phyloP scores from a whole-genome alignment of 768 basidiomycete genomes.

The Termitomyces sp. region DNA sequence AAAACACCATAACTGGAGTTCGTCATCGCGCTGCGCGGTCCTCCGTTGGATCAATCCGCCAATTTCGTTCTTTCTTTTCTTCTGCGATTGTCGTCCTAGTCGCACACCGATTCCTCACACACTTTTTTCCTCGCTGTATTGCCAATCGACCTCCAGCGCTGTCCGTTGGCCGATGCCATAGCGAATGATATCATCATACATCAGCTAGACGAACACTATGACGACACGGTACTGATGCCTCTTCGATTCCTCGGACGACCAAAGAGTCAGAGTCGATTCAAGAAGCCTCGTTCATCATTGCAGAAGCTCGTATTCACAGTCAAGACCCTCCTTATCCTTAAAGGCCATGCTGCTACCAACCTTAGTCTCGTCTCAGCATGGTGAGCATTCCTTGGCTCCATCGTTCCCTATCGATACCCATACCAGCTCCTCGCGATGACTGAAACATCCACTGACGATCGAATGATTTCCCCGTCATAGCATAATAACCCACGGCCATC shows the following conservation, averaged over 20 bases:
- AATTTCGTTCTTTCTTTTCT: constrained; percentile 95
- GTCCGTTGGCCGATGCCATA: constrained; percentile 17
- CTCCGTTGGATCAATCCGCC: constrained; percentile 75
- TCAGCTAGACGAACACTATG: constrained; percentile 84
- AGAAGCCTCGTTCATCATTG: constrained; percentile 38
- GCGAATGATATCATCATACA: constrained; percentile 7
- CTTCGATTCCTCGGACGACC: constrained; percentile 27
- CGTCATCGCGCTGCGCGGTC: no score
- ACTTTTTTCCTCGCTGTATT: constrained; percentile 94
- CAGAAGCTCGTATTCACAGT: constrained; percentile 32
- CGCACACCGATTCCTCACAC: constrained; percentile 96
- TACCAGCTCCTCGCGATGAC: constrained; percentile 72
- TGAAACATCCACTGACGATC: constrained; percentile 33
- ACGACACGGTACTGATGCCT: constrained; percentile 55
- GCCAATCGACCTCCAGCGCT: constrained; percentile 90
- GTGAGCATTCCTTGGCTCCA: constrained; percentile 31
- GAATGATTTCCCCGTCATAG: constrained; percentile 22
- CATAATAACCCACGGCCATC: constrained; percentile 26
- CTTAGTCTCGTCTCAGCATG: constrained; percentile 76
- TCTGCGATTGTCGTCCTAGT: constrained; percentile 90
- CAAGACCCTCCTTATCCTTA: constrained; percentile 48
- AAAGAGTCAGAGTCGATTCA: constrained; percentile 23
- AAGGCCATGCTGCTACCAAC: constrained; percentile 68
- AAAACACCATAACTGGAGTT: no score
- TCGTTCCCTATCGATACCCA: background rate